Evolutionary conservation across 805 yeast species (phyloP).

Genomic region (Candida odintsovae): DNA sequence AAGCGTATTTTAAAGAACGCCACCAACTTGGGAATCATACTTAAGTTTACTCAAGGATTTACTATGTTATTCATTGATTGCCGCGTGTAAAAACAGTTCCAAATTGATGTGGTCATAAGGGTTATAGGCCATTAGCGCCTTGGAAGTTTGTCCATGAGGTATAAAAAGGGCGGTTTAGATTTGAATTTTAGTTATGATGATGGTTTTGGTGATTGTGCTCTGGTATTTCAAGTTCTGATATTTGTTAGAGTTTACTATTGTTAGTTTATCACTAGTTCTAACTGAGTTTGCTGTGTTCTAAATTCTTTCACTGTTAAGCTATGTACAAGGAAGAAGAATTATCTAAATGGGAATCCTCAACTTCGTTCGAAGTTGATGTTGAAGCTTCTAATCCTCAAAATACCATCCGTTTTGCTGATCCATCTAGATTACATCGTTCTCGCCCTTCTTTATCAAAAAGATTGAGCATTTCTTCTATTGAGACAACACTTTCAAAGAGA

Average conservation of each 20-base stretch:
- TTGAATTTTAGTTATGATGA: no score
- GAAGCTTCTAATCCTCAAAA: conserved; percentile 9
- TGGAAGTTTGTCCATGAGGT: no score
- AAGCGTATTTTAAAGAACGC: neutral
- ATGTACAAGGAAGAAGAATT: neutral
- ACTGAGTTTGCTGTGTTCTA: neutral
- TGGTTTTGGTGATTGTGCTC: no score
- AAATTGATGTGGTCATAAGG: no score
- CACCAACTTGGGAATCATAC: neutral
- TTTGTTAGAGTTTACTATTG: no score
- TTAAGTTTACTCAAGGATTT: neutral
- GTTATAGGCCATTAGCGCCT: no score
- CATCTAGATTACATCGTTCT: neutral
- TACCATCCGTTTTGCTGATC: conserved; percentile 3
- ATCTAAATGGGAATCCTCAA: neutral
- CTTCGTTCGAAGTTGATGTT: neutral
- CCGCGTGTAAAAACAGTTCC: no score
- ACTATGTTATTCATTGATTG: no score
- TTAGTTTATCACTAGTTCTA: neutral
- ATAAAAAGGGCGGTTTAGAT: no score
- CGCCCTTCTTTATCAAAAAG: neutral
- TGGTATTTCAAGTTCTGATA: no score
- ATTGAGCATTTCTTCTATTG: neutral
- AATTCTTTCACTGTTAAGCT: neutral
- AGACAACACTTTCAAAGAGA: neutral